These are phyloP conservation scores for Stygiomarasmius scandens DNA, from an alignment of 1,284 basidiomycete species.

Conservation along the genomic window DNA sequence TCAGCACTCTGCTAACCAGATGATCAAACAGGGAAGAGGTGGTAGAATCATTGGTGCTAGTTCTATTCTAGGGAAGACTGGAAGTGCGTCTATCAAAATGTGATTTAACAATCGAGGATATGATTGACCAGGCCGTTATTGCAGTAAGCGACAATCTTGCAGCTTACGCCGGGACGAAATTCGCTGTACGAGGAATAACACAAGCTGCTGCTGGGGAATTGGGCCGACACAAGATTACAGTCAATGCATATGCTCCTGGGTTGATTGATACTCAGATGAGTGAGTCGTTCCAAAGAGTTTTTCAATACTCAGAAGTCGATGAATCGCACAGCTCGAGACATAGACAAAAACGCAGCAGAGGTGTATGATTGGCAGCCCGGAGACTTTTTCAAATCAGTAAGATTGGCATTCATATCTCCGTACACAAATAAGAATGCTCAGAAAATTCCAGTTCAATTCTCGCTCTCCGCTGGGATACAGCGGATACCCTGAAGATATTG, in stretches of 20 bases:
- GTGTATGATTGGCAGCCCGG: background rate
- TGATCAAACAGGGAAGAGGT: constrained; percentile 34
- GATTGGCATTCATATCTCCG: background rate
- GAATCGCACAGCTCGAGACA: background rate
- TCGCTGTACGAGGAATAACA: constrained; percentile 30
- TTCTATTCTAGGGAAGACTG: constrained; percentile 33
- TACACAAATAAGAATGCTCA: background rate
- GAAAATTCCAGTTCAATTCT: background rate
- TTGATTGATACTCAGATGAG: background rate
- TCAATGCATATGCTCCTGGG: constrained; percentile 15
- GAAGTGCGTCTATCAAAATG: constrained; percentile 20
- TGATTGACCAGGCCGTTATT: background rate
- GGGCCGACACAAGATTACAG: constrained; percentile 11
- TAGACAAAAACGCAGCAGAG: background rate
- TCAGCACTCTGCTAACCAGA: constrained; percentile 30
- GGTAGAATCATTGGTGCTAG: constrained; percentile 43
- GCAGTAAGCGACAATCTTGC: too few species aligned
- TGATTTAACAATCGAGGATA: background rate
- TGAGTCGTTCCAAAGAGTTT: background rate
- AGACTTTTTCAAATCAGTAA: too few species aligned
- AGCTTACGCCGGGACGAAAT: constrained; percentile 31
- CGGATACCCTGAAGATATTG: constrained; percentile 25
- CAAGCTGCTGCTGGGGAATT: constrained; percentile 7
- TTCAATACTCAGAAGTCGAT: background rate
- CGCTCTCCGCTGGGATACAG: constrained; percentile 14